Base-by-base conservation (phyloP, 1,284 basidiomycete species). In the Tausonia pullulans region DNA sequence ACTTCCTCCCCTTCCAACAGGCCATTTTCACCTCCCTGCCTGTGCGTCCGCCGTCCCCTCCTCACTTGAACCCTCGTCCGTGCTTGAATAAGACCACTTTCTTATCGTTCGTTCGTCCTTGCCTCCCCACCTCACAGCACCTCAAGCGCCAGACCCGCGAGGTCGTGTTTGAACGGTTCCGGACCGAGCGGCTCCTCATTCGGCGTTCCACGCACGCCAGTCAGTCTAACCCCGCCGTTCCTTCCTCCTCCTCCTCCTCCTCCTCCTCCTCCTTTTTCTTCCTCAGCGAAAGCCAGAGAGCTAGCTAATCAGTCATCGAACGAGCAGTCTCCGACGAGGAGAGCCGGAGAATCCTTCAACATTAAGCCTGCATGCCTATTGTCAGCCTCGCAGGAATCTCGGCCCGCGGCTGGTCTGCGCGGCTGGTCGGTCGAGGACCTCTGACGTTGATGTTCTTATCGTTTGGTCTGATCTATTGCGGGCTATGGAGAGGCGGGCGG, bases 141-240 rank as follows among this genome's bases (percentile, higher is more conserved):
- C 65, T 76, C 62, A 65, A 70, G 44, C 69, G 60, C 6, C 67
- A 59, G 1, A 74, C 75, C 6, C 67, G 73, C 45, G 72, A 76
- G 65, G 71, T 72, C 52, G 68, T 75, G 64, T 76, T 75, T 61
- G 75, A 76, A 67, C 68, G 63, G 27, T 76, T 72, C 64, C 57
- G 75, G 62, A 76, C 74, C 1, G 75, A 76, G 62, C 67, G 67
- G 52, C 66, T 76, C 61, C 55, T 74, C 11, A 69, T 68, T 40
- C 65, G 61, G 48, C 57, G 62, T 8, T 61, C 62, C 5, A 60
- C 57, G 0, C 39, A 45, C 41, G 60, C 39, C 27, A 46, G 65
- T 64, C 4, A 60, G 53, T 60, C 46, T 27, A 27, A 27, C 27
- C 27, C 27, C 27, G 27, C 39, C 53, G n/a, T 40, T 55, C 53